Evolutionary conservation across 2,329 filamentous ascomycete species (phyloP).

Genomic region (Xylaria sp.): DNA sequence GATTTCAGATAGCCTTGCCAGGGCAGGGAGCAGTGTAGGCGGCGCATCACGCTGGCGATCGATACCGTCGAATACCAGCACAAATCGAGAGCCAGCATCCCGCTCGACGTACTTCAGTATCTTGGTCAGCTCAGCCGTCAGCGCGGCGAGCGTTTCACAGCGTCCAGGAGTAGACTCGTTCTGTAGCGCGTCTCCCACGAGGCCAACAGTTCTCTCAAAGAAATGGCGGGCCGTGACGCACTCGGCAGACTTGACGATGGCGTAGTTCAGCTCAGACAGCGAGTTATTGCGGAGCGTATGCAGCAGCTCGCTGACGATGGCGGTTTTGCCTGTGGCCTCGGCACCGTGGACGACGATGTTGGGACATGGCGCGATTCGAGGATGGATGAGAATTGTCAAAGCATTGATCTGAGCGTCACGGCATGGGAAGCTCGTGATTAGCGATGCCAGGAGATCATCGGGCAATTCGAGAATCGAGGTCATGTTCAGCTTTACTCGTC

Average conservation of each 20-base stretch:
- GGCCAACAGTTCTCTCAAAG: conserved; percentile 74
- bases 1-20: conserved; percentile 83
- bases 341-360: conserved; percentile 86
- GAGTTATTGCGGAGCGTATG: conserved; percentile 58
- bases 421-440: conserved; percentile 65
- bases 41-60: conserved; percentile 85
- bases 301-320: conserved; percentile 73
- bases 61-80: conserved; percentile 87
- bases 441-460: conserved; percentile 60
- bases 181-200: conserved; percentile 65
- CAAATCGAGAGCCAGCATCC: conserved; percentile 67
- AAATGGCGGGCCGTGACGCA: conserved; percentile 83
- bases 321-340: conserved; percentile 87
- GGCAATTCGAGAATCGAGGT: conserved; percentile 61
- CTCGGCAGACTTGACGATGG: conserved; percentile 75
- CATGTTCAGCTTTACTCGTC: conserved; percentile 31
- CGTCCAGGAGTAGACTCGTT: conserved; percentile 63
- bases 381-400: conserved; percentile 69
- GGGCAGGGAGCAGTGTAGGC: conserved; percentile 79
- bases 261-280: conserved; percentile 63
- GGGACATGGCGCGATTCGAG: conserved; percentile 73
- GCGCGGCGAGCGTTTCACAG: conserved; percentile 83
- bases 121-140: conserved; percentile 77
- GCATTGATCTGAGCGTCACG: conserved; percentile 69
- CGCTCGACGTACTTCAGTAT: conserved; percentile 62